phyloP scores from a whole-genome alignment of 2,329 filamentous ascomycete genomes.

The Stenocarpella maydis region DNA sequence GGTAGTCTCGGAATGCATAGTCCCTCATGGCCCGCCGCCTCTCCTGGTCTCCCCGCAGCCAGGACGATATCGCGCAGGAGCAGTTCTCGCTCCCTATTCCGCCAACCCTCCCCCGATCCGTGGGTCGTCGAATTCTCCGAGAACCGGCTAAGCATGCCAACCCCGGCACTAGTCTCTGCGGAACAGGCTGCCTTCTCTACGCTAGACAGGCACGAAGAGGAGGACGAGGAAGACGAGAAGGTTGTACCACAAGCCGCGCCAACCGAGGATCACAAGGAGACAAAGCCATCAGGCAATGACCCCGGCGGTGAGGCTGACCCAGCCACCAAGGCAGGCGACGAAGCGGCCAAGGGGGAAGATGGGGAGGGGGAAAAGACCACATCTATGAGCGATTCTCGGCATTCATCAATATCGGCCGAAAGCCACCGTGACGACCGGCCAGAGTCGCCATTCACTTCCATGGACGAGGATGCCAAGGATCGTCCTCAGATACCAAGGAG shows the following conservation, averaged over 20 bases:
- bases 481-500: constrained; percentile 42
- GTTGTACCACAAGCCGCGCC: neutral
- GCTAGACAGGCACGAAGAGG: constrained; percentile 32
- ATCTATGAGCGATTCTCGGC: constrained; percentile 29
- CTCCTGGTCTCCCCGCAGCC: constrained; percentile 45
- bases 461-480: constrained; percentile 50
- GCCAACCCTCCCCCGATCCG: constrained; percentile 52
- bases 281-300: neutral
- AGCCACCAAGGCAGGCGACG: neutral
- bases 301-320: neutral
- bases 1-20: constrained; percentile 47
- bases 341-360: neutral
- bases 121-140: constrained; percentile 49
- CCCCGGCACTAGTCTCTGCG: constrained; percentile 29
- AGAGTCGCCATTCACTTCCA: constrained; percentile 55
- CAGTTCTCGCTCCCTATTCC: constrained; percentile 36
- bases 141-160: constrained; percentile 28
- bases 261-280: neutral
- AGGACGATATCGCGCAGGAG: constrained; percentile 36
- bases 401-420: constrained; percentile 39
- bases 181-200: constrained; percentile 33
- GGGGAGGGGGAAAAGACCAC: constrained; percentile 1
- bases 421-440: constrained; percentile 45
- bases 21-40: constrained; percentile 51
- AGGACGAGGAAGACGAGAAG: constrained; percentile 23